Percentiles rank a stretch among this genome's conserved stretches.
phyloP scores from a whole-genome alignment of 805 yeast species.

The Ogataea pignaliae region DNA sequence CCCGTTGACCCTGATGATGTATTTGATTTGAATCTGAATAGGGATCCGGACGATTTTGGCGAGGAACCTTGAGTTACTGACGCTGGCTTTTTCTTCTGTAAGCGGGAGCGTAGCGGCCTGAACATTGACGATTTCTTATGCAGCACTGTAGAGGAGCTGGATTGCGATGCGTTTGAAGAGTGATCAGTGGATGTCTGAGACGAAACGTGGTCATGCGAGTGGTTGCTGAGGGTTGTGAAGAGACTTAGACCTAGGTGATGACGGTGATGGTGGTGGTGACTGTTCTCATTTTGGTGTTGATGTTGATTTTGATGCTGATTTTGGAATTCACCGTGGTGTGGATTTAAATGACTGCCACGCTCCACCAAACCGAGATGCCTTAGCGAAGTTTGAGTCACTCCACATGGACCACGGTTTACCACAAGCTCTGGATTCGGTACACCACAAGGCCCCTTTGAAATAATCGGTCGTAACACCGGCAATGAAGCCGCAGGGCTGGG shows the following conservation, averaged over 20 bases:
- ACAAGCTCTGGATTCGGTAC: conserved; percentile 5
- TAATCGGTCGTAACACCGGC: neutral
- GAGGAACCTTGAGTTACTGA: too few species aligned
- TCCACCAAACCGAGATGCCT: too few species aligned
- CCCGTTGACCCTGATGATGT: neutral
- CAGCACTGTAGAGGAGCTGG: neutral
- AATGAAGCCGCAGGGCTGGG: conserved; percentile 5
- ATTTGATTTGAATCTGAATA: conserved; percentile 9
- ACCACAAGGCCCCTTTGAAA: conserved; percentile 12
- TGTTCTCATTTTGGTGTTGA: neutral
- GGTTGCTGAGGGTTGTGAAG: neutral
- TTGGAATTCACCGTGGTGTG: too few species aligned
- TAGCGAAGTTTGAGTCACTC: neutral
- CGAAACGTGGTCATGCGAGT: neutral
- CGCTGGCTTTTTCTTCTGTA: conserved; percentile 6
- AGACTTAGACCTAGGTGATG: neutral
- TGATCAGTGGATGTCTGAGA: neutral
- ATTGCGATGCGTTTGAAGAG: neutral
- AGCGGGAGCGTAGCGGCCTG: conserved; percentile 10
- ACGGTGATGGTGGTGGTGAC: neutral
- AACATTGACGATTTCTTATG: conserved; percentile 4
- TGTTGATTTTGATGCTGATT: too few species aligned
- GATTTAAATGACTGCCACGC: too few species aligned
- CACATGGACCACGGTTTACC: conserved; percentile 1
- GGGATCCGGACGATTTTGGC: conserved; percentile 2